Percentiles rank a stretch among this genome's conserved stretches.
These are phyloP conservation scores for Daldinia vernicosa DNA, from an alignment of 495 filamentous ascomycete species.

Conservation along the genomic window DNA sequence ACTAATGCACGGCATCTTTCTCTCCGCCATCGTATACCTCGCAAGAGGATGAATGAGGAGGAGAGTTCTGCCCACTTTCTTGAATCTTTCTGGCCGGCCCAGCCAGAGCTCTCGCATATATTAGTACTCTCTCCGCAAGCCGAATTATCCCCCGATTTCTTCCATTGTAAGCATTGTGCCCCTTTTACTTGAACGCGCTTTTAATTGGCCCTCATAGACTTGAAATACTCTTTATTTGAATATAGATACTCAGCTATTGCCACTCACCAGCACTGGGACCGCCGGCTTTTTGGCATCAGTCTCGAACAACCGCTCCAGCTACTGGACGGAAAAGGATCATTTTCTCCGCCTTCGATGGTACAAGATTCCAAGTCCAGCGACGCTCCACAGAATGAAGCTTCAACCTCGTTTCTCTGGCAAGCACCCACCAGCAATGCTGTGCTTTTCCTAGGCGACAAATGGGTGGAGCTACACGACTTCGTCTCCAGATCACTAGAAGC, in stretches of 20 bases:
- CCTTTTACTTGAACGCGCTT: background rate
- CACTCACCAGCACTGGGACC: slow-evolving; percentile 52
- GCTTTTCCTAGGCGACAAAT: slow-evolving; percentile 83
- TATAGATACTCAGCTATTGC: slow-evolving; percentile 72
- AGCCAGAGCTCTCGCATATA: slow-evolving; percentile 70
- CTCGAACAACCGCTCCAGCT: slow-evolving; percentile 74
- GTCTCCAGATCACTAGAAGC: slow-evolving; percentile 65
- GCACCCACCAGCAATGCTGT: slow-evolving; percentile 80
- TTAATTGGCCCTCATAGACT: slow-evolving; percentile 43
- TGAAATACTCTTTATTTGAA: slow-evolving; percentile 76
- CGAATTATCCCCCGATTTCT: slow-evolving; percentile 78
- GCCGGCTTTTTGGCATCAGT: slow-evolving; percentile 74
- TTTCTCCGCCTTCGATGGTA: slow-evolving; percentile 59
- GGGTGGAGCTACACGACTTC: slow-evolving; percentile 81
- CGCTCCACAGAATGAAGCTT: slow-evolving; percentile 37
- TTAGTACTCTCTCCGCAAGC: slow-evolving; percentile 79
- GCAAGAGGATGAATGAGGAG: slow-evolving; percentile 61
- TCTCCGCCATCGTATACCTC: slow-evolving; percentile 74
- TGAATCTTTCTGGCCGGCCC: slow-evolving; percentile 81
- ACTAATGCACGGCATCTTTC: slow-evolving; percentile 61
- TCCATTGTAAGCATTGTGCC: slow-evolving; percentile 67
- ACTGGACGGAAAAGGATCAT: slow-evolving; percentile 62
- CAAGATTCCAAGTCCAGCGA: slow-evolving; percentile 38
- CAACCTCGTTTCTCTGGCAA: slow-evolving; percentile 79
- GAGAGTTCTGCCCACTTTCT: slow-evolving; percentile 75